Percentiles rank a stretch among this genome's conserved stretches.
Evolutionary conservation across 2,329 filamentous ascomycete genomes (phyloP).

Genomic region (Colletotrichum liriopes): DNA sequence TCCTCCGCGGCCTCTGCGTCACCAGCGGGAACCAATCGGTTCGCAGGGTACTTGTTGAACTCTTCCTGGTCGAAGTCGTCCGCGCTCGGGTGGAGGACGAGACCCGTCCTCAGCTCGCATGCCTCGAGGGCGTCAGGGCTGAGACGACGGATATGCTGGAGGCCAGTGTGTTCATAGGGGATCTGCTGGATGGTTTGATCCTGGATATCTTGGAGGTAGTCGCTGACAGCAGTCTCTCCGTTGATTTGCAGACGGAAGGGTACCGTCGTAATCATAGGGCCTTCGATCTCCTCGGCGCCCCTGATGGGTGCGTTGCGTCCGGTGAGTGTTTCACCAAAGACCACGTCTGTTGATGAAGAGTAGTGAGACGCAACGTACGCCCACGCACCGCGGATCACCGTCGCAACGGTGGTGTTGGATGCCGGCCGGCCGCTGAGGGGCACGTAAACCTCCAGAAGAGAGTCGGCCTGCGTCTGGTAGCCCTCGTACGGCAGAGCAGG

Average conservation of each 20-base stretch:
- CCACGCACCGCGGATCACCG: constrained; percentile 73
- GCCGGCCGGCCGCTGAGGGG: constrained; percentile 52
- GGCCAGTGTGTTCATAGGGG: constrained; percentile 75
- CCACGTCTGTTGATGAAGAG: constrained; percentile 65
- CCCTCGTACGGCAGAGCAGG: constrained; percentile 62
- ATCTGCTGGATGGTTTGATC: constrained; percentile 71
- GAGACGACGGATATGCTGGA: constrained; percentile 72
- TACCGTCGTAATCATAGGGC: constrained; percentile 74
- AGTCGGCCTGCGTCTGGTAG: constrained; percentile 67
- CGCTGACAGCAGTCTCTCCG: constrained; percentile 57
- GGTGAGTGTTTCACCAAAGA: constrained; percentile 73
- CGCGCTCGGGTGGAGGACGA: constrained; percentile 67
- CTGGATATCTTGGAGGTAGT: constrained; percentile 72
- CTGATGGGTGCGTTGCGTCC: constrained; percentile 67
- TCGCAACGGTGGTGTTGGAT: constrained; percentile 66
- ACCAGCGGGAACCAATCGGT: constrained; percentile 68
- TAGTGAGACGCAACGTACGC: constrained; percentile 69
- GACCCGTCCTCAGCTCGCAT: constrained; percentile 69
- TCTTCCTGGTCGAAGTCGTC: constrained; percentile 50
- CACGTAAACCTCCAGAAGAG: constrained; percentile 68
- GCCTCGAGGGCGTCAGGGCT: constrained; percentile 69
- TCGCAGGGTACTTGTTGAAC: constrained; percentile 57
- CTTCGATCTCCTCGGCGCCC: constrained; percentile 69
- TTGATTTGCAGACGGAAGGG: constrained; percentile 67
- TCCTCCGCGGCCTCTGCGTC: constrained; percentile 72